Conservation (phyloP, 768 basidiomycete genomes). For the Auriscalpium microsporum region DNA sequence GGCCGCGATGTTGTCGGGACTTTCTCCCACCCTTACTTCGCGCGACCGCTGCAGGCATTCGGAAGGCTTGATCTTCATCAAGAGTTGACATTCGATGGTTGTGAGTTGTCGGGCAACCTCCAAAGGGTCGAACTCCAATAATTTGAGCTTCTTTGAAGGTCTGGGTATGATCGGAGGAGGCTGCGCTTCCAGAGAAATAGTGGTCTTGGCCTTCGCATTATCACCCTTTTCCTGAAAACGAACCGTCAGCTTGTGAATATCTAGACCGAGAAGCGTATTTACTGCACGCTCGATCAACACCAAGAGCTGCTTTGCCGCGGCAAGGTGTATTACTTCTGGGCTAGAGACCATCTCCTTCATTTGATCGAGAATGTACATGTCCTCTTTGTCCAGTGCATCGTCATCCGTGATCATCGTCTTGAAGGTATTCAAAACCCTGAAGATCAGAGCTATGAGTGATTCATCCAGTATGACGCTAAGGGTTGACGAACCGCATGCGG, state of each 20-base stretch:
- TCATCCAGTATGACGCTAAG: not conserved
- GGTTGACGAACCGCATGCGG: conserved; percentile 62
- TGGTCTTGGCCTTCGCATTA: conserved; percentile 45
- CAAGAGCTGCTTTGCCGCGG: conserved; percentile 69
- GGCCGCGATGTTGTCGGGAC: conserved; percentile 74
- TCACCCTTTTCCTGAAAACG: conserved; percentile 43
- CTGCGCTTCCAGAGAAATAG: conserved; percentile 47
- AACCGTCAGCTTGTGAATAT: not conserved
- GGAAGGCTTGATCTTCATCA: conserved; percentile 80
- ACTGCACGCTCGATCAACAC: conserved; percentile 75
- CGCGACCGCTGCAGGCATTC: conserved; percentile 85
- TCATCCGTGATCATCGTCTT: conserved; percentile 84
- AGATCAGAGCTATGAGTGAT: not conserved
- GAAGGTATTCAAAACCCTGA: conserved; percentile 82
- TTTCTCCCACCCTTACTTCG: conserved; percentile 58
- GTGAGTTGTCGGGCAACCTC: conserved; percentile 93
- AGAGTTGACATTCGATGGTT: conserved; percentile 79
- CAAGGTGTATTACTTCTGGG: conserved; percentile 52
- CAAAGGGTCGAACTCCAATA: conserved; percentile 79
- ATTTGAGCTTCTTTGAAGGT: conserved; percentile 60
- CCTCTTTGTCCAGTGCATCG: conserved; percentile 79
- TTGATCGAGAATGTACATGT: conserved; percentile 67
- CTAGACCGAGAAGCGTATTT: conserved; percentile 25
- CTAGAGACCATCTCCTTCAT: conserved; percentile 75
- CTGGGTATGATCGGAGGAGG: conserved; percentile 74